A percentile compares a stretch with the other conserved stretches of the same genome.
Conservation (phyloP, 306 rosid species). For the Cicer arietinum region DNA sequence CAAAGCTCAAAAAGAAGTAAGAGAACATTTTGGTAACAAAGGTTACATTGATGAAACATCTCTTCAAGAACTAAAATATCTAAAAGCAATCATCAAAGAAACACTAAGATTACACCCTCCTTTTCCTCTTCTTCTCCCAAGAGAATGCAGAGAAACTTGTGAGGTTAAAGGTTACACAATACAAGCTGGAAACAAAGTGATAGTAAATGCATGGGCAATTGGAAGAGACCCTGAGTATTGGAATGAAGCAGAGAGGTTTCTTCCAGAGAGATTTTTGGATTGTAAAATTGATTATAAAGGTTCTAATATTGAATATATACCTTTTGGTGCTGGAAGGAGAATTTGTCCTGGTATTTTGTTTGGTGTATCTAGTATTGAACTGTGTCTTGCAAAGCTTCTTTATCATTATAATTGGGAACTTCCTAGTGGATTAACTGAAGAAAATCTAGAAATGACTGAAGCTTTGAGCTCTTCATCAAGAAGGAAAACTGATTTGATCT, state of each 20-base stretch:
- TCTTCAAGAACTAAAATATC: slow-evolving; percentile 29
- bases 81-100: slow-evolving; percentile 44
- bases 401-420: slow-evolving; percentile 33
- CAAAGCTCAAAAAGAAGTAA: slow-evolving; percentile 45
- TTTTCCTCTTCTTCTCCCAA: slow-evolving; percentile 43
- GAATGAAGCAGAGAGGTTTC: slow-evolving; percentile 42
- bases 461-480: not conserved
- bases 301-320: slow-evolving; percentile 25
- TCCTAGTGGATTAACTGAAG: slow-evolving; percentile 40
- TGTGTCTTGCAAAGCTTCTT: slow-evolving; percentile 32
- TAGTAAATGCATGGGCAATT: slow-evolving; percentile 41
- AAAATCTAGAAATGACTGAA: slow-evolving; percentile 40
- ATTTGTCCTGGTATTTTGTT: slow-evolving; percentile 43
- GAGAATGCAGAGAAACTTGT: slow-evolving; percentile 45
- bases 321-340: slow-evolving; percentile 44
- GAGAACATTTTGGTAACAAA: slow-evolving; percentile 26
- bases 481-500: slow-evolving; percentile 5
- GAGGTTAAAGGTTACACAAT: slow-evolving; percentile 41
- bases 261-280: slow-evolving; percentile 44
- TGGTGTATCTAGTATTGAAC: slow-evolving; percentile 34
- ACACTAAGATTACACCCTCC: slow-evolving; percentile 48
- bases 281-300: slow-evolving; percentile 40
- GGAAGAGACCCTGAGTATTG: slow-evolving; percentile 44
- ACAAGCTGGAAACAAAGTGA: slow-evolving; percentile 11
- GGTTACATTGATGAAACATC: slow-evolving; percentile 5